Evolutionary conservation across 1,139 yeast genomes (phyloP).

Genomic region (Blastobotrys buckinghamii): DNA sequence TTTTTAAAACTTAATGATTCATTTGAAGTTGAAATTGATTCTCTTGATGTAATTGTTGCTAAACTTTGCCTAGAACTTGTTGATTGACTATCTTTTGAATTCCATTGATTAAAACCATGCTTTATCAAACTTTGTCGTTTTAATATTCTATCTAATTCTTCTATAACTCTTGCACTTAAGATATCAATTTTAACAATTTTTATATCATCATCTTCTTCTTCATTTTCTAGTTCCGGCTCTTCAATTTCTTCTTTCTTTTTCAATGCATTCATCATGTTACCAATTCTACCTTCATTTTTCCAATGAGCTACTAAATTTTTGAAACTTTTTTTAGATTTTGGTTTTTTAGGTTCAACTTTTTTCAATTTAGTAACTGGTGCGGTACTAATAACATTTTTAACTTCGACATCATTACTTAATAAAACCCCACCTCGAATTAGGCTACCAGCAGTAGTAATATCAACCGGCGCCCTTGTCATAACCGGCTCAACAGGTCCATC

Average conservation of each 20-base stretch:
- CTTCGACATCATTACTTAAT: constrained; percentile 29
- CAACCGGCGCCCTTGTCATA: constrained; percentile 12
- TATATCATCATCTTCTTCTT: neutral
- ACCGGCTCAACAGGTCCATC: constrained; percentile 28
- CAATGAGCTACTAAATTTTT: neutral
- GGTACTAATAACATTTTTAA: constrained; percentile 22
- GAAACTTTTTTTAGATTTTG: constrained; percentile 3
- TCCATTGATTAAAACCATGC: constrained; percentile 8
- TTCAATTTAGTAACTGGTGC: constrained; percentile 11
- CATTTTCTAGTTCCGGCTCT: neutral
- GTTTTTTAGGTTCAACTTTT: neutral
- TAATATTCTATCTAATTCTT: constrained; percentile 49
- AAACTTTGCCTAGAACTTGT: neutral
- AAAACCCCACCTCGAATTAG: constrained; percentile 31
- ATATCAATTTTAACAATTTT: constrained; percentile 47
- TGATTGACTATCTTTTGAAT: constrained; percentile 6
- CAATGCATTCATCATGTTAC: constrained; percentile 3
- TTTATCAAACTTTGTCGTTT: constrained; percentile 13
- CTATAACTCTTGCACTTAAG: constrained; percentile 71
- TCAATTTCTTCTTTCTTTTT: neutral
- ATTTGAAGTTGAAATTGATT: neutral
- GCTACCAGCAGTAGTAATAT: constrained; percentile 17
- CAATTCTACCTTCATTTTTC: neutral
- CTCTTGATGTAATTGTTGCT: neutral
- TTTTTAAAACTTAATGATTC: neutral